Evolutionary conservation across 805 yeast species (phyloP).

Genomic region (Yueomyces sinensis): DNA sequence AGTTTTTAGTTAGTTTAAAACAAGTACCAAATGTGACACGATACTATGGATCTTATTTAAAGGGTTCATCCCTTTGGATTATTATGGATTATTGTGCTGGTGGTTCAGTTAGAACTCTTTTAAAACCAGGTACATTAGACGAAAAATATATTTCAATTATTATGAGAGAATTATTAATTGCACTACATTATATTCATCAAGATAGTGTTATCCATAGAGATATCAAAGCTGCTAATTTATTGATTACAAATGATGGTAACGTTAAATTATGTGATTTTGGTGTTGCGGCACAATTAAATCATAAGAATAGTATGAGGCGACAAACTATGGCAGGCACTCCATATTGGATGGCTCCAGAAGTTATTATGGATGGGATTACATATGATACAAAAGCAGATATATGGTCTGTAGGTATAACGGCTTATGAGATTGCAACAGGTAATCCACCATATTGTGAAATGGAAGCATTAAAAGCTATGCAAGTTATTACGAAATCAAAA

Average conservation of each 20-base stretch:
- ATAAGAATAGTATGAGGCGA: conserved; percentile 61
- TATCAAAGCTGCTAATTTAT: conserved; percentile 89
- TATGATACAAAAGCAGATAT: conserved; percentile 90
- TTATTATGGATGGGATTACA: conserved; percentile 77
- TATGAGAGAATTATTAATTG: conserved; percentile 66
- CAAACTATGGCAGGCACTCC: conserved; percentile 95
- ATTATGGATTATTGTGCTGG: conserved; percentile 97
- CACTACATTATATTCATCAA: conserved; percentile 68
- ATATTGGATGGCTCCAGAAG: conserved; percentile 99
- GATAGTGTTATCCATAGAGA: conserved; percentile 93
- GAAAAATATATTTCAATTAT: conserved; percentile 78
- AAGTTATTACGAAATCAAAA: conserved; percentile 78
- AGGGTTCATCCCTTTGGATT: conserved; percentile 91
- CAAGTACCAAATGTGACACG: conserved; percentile 86
- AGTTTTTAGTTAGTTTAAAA: conserved; percentile 69
- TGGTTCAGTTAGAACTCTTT: conserved; percentile 77
- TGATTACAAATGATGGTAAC: conserved; percentile 77
- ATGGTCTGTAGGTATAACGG: conserved; percentile 93
- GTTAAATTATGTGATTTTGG: conserved; percentile 96
- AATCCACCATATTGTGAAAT: conserved; percentile 95
- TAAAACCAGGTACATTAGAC: conserved; percentile 78
- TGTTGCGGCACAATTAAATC: conserved; percentile 85
- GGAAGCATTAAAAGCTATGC: conserved; percentile 92
- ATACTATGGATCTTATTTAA: conserved; percentile 77
- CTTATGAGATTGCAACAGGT: conserved; percentile 91